phyloP scores from a whole-genome alignment of 495 filamentous ascomycete genomes.

The Hypoxylon rickii region DNA sequence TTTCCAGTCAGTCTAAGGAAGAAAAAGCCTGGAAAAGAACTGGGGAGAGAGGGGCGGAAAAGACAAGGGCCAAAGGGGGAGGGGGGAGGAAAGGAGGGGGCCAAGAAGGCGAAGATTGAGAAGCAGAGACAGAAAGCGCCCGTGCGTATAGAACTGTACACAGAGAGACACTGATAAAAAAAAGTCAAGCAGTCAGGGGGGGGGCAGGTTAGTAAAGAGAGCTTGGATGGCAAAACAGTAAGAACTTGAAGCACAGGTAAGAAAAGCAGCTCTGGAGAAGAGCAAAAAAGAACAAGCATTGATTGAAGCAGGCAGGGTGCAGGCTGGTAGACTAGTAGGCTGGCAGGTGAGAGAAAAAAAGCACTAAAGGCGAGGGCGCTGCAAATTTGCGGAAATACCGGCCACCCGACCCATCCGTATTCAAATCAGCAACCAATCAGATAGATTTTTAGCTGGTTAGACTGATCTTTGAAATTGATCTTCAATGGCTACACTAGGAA shows the following conservation, averaged over 20 bases:
- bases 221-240: too few relatives aligned
- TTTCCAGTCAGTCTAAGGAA: slow-evolving; percentile 9
- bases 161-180: too few relatives aligned
- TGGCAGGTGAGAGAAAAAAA: slow-evolving; percentile 1
- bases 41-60: slow-evolving; percentile 30
- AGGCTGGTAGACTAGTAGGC: too few relatives aligned
- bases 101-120: too few relatives aligned
- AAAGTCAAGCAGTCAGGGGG: slow-evolving; percentile 11
- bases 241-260: too few relatives aligned
- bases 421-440: slow-evolving; percentile 22
- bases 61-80: too few relatives aligned
- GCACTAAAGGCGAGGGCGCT: slow-evolving; percentile 3
- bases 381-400: slow-evolving; percentile 45
- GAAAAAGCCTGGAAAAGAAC: slow-evolving; percentile 29
- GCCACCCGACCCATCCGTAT: slow-evolving; percentile 39
- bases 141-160: too few relatives aligned
- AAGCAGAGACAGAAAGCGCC: neutral
- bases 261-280: too few relatives aligned
- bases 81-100: too few relatives aligned
- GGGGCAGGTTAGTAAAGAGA: too few relatives aligned
- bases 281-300: too few relatives aligned
- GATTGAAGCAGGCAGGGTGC: too few relatives aligned
- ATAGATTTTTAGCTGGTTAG: slow-evolving; percentile 7
- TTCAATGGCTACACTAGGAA: slow-evolving; percentile 35
- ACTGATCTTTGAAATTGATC: slow-evolving; percentile 36